Percentiles rank a stretch among this genome's conserved stretches.
These are phyloP conservation scores for Diaporthe sp. DNA, from an alignment of 2,329 filamentous ascomycete species.

Conservation along the genomic window DNA sequence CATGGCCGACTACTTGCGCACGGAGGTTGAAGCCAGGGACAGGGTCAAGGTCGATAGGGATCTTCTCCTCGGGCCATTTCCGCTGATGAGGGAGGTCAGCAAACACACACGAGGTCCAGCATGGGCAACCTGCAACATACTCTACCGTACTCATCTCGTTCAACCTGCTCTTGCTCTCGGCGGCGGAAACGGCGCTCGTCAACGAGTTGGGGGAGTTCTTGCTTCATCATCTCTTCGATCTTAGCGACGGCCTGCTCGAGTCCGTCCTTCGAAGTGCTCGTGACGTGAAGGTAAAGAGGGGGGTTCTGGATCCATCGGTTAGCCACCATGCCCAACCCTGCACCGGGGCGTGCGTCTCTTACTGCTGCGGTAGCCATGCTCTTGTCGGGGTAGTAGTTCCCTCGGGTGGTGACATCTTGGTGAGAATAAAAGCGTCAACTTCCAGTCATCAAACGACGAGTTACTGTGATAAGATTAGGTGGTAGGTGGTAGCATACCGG, in stretches of 20 bases:
- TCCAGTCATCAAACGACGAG: constrained; percentile 58
- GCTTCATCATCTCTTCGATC: constrained; percentile 95
- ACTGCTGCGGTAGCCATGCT: constrained; percentile 95
- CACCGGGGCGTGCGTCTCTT: constrained; percentile 56
- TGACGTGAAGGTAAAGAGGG: constrained; percentile 94
- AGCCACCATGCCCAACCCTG: constrained; percentile 30
- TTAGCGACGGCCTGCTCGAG: constrained; percentile 88
- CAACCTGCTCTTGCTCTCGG: constrained; percentile 59
- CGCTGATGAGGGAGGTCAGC: constrained; percentile 62
- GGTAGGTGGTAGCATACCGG: constrained; percentile 85
- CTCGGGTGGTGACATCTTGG: constrained; percentile 98
- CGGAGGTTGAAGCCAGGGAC: constrained; percentile 95
- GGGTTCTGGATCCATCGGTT: constrained; percentile 75
- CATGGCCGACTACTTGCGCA: constrained; percentile 94
- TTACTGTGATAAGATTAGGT: constrained; percentile 51
- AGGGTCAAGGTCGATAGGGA: constrained; percentile 90
- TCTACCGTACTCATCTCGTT: constrained; percentile 45
- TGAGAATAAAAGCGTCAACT: constrained; percentile 71
- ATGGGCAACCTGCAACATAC: constrained; percentile 39
- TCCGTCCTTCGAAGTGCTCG: constrained; percentile 91
- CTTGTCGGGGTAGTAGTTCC: constrained; percentile 97
- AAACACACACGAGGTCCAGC: constrained; percentile 48
- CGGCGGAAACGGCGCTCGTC: constrained; percentile 90
- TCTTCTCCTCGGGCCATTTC: constrained; percentile 99
- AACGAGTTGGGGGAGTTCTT: constrained; percentile 94